Evolutionary conservation across 139 green algal species (phyloP).

Genomic region (Diplosphaera chodatii): DNA sequence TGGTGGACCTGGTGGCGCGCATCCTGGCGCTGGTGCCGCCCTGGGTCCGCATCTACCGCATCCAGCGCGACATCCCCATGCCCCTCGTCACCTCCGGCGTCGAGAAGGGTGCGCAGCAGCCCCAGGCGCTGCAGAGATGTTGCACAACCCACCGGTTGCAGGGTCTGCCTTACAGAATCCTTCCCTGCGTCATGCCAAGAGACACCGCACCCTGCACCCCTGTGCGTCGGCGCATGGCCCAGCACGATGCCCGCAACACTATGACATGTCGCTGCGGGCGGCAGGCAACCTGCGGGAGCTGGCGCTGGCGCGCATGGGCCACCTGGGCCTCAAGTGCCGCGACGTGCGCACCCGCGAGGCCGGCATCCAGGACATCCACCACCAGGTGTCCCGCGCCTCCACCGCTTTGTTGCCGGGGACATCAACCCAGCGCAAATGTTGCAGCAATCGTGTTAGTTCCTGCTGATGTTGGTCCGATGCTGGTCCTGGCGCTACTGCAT

Average conservation of each 20-base stretch:
- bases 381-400: slow-evolving; percentile 58
- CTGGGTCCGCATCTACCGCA: slow-evolving; percentile 91
- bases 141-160: too few species aligned
- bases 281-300: slow-evolving; percentile 91
- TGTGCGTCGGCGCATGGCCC: background rate
- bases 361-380: slow-evolving; percentile 96
- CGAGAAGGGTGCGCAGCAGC: slow-evolving; percentile 57
- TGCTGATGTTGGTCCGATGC: too few species aligned
- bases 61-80: slow-evolving; percentile 97
- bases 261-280: too few species aligned
- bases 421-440: too few species aligned
- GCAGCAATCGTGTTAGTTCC: too few species aligned
- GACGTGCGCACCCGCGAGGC: slow-evolving; percentile 93
- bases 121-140: background rate
- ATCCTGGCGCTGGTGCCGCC: slow-evolving; percentile 88
- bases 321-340: slow-evolving; percentile 80
- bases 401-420: too few species aligned
- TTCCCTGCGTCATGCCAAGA: too few species aligned
- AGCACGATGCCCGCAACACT: background rate
- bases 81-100: slow-evolving; percentile 90
- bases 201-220: too few species aligned
- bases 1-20: slow-evolving; percentile 90
- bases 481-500: too few species aligned
- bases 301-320: slow-evolving; percentile 80
- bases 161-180: too few species aligned